phyloP scores from a whole-genome alignment of 176 grass and related monocot species.

The Alloteropsis semialata region DNA sequence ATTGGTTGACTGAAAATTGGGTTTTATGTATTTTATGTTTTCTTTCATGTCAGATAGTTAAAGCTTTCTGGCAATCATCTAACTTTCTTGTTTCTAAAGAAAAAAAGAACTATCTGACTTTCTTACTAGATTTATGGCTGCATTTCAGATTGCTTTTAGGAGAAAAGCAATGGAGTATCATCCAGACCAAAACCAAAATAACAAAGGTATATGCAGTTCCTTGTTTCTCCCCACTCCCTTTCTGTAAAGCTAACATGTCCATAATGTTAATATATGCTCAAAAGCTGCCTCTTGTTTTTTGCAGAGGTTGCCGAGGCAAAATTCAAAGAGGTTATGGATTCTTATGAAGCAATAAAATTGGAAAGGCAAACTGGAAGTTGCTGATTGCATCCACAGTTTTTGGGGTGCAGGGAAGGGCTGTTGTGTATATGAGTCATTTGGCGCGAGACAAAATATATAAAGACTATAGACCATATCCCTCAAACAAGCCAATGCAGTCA shows the following conservation, averaged over 20 bases:
- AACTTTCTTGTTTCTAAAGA: too few species aligned
- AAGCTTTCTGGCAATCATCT: slow-evolving; percentile 1
- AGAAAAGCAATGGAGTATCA: slow-evolving; percentile 85
- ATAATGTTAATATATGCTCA: neutral
- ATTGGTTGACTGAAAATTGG: neutral
- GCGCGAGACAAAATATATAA: neutral
- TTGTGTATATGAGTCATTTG: slow-evolving; percentile 14
- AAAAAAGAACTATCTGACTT: slow-evolving; percentile 1
- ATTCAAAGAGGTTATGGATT: slow-evolving; percentile 85
- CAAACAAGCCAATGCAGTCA: neutral
- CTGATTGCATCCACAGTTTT: slow-evolving; percentile 8
- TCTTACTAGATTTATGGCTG: slow-evolving; percentile 22
- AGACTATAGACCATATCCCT: neutral
- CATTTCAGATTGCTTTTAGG: slow-evolving; percentile 74
- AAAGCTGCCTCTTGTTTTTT: neutral
- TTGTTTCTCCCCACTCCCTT: neutral
- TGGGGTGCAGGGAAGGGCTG: neutral
- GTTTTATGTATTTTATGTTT: neutral
- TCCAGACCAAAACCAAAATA: slow-evolving; percentile 82
- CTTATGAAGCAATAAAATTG: slow-evolving; percentile 81
- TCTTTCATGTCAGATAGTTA: neutral
- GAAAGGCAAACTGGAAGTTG: slow-evolving; percentile 53
- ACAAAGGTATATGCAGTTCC: slow-evolving; percentile 49
- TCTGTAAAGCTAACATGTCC: neutral
- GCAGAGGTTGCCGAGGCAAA: slow-evolving; percentile 73